Conservation (phyloP, 192 early-diverging fungal genomes). For the Allomyces macrogynus region DNA sequence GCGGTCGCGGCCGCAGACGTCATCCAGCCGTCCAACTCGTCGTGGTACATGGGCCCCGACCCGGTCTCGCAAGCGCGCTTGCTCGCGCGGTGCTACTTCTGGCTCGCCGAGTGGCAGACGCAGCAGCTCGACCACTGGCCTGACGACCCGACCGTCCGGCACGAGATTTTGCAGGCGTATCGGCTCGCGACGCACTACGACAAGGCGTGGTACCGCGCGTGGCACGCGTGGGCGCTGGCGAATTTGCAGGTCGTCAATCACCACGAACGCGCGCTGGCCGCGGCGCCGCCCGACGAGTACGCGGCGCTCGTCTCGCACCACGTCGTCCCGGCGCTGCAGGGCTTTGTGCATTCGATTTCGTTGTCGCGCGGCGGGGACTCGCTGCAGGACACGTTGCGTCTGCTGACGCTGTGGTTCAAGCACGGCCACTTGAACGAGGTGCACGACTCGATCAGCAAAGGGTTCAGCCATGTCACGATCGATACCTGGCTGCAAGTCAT, state of each 20-base stretch:
- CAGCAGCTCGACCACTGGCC: slow-evolving; percentile 59
- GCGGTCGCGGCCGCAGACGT: no score
- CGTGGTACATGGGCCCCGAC: background rate
- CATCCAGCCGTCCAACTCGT: background rate
- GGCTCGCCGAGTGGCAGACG: slow-evolving; percentile 86
- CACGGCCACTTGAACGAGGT: slow-evolving; percentile 77
- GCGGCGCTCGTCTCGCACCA: slow-evolving; percentile 29
- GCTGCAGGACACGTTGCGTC: slow-evolving; percentile 79
- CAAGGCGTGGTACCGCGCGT: slow-evolving; percentile 85
- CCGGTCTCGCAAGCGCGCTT: slow-evolving; percentile 23
- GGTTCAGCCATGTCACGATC: slow-evolving; percentile 62
- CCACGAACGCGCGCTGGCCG: slow-evolving; percentile 39
- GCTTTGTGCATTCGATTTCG: slow-evolving; percentile 83
- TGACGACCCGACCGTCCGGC: slow-evolving; percentile 89
- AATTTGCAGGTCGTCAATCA: slow-evolving; percentile 73
- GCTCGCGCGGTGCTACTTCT: slow-evolving; percentile 70
- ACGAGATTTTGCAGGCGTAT: slow-evolving; percentile 68
- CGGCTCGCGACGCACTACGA: slow-evolving; percentile 71
- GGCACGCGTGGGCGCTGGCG: slow-evolving; percentile 89
- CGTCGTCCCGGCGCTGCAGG: slow-evolving; percentile 74
- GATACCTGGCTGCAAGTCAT: slow-evolving; percentile 96
- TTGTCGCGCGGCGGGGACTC: slow-evolving; percentile 62
- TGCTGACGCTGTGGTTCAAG: slow-evolving; percentile 90
- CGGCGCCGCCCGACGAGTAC: slow-evolving; percentile 13
- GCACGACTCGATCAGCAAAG: slow-evolving; percentile 55